These are phyloP conservation scores for Boechera stricta DNA, from an alignment of 345 rosid species.

Conservation along the genomic window DNA sequence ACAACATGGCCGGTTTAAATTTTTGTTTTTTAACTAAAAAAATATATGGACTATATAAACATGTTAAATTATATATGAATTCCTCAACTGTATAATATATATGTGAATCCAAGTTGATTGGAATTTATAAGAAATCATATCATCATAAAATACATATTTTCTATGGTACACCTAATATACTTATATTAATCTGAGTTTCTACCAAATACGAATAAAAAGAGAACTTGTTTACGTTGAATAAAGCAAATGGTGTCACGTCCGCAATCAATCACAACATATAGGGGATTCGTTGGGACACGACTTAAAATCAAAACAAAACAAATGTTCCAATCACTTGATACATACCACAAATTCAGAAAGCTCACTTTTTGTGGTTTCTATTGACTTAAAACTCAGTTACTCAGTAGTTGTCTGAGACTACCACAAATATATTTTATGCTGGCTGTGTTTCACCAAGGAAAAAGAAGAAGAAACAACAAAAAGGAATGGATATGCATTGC, in stretches of 20 bases:
- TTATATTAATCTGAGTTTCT: not conserved
- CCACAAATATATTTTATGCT: too few species aligned
- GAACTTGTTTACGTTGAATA: conserved; percentile 16
- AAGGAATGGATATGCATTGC: too few species aligned
- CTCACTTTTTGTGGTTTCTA: conserved; percentile 18
- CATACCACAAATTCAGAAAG: conserved; percentile 23
- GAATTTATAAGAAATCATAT: conserved; percentile 1
- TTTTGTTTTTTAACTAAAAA: too few species aligned
- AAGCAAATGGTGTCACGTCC: conserved; percentile 34
- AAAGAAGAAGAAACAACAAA: too few species aligned
- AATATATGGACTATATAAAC: not conserved
- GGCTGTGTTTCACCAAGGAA: too few species aligned
- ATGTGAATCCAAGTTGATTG: conserved; percentile 19
- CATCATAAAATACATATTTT: not conserved
- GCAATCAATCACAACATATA: conserved; percentile 14
- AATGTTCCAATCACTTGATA: conserved; percentile 29
- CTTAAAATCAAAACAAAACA: conserved; percentile 19
- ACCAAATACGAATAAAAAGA: conserved; percentile 16
- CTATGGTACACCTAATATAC: not conserved
- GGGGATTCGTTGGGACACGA: conserved; percentile 30
- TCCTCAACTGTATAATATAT: not conserved
- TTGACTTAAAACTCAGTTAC: not conserved
- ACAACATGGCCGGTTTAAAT: not conserved
- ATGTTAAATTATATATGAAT: not conserved
- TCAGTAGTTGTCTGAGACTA: not conserved